Evolutionary conservation across 208 protist species (phyloP).

Genomic region (Willaertia magna): DNA sequence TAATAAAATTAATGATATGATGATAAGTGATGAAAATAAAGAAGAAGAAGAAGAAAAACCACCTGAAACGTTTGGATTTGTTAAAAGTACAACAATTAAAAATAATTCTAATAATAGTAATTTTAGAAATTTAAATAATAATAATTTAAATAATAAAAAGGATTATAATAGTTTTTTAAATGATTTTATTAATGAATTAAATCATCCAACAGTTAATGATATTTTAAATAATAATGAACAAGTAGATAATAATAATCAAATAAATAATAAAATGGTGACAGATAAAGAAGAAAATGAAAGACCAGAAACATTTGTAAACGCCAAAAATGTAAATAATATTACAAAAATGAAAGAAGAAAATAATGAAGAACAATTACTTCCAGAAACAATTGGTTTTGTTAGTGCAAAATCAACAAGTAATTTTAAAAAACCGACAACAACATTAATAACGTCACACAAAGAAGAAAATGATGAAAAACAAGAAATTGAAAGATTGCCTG

Average conservation of each 20-base stretch:
- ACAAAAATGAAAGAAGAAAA: background rate
- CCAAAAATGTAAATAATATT: background rate
- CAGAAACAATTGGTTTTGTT: background rate
- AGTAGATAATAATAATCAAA: background rate
- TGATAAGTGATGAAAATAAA: too few relatives aligned
- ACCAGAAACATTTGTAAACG: background rate
- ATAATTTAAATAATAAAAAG: too few relatives aligned
- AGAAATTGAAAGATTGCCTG: background rate
- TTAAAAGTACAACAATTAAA: background rate
- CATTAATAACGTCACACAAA: too few relatives aligned
- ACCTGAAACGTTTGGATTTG: background rate
- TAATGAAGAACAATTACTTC: background rate
- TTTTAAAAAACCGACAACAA: too few relatives aligned
- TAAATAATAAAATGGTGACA: too few relatives aligned
- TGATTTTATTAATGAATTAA: too few relatives aligned
- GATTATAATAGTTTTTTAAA: too few relatives aligned
- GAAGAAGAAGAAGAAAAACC: background rate
- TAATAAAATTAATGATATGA: too few relatives aligned
- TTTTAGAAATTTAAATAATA: too few relatives aligned
- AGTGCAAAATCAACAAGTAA: background rate
- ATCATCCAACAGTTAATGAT: too few relatives aligned
- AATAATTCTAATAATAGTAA: too few relatives aligned
- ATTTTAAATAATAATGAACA: background rate
- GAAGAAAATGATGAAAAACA: background rate
- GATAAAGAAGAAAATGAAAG: background rate